Base-by-base conservation (phyloP, 768 basidiomycete genomes). In the Lactarius hatsudake region DNA sequence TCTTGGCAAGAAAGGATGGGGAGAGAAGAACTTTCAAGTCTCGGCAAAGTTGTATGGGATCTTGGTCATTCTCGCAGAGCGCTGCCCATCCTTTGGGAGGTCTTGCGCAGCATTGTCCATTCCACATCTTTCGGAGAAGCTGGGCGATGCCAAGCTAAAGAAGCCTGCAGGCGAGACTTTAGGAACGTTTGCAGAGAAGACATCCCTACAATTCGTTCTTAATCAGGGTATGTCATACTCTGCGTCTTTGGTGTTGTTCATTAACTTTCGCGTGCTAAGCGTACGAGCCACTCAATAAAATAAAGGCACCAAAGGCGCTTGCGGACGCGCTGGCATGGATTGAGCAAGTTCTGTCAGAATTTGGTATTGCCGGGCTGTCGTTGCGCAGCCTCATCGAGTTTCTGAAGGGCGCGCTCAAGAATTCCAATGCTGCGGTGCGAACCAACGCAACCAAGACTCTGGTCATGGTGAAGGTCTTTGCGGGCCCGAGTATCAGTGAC, bases 1-100 rank as follows among this genome's bases (percentile, higher is more conserved):
- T 71, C 78, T 98, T 66, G 88, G 86, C 4, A 98, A 96, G 81
- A 94, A 92, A 70, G 94, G 96, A 2, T 98, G 94, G 95, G 85
- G 83, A n/a, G 97, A 99, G 79, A 98, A 97, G 82, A 99, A 98
- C 73, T 99, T 99, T 71, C 96, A 99, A 81, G 96, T 99, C 56
- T 95, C 93, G 7, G 81, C 88, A 18, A 98, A 96, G 76, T 76
- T 98, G 59, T 98, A 95, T 76, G 87, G 83, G 30, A 86, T 94
- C 62, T 82, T 98, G 71, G 78, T 73, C 45, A 73, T 85, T 10
- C 84, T 98, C 48, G 91, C 95, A 2, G 86, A 93, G 70, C 80
- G 81, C 42, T 93, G 88, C 72, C 87, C 94, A 1, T 85, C 87
- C 1, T 98, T 98, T 76, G 89, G 93, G 34, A 85, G 89, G 71